Conservation (phyloP, 305 asterid genomes). For the Fraxinus dipetala region DNA sequence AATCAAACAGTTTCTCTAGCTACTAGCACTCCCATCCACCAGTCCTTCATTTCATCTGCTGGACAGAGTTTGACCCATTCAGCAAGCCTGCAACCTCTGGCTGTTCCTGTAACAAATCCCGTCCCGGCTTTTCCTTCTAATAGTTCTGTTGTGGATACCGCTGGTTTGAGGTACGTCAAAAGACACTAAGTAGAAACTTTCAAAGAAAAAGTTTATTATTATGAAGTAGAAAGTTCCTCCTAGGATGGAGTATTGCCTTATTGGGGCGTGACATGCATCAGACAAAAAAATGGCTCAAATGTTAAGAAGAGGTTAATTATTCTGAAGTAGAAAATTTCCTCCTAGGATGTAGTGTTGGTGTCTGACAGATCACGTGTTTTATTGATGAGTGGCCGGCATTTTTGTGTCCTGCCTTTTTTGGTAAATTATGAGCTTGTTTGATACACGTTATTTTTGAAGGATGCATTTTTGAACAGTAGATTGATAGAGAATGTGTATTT, state of each 20-base stretch:
- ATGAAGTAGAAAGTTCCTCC: background rate
- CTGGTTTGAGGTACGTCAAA: slow-evolving; percentile 53
- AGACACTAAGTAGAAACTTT: background rate
- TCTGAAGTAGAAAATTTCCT: background rate
- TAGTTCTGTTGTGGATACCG: slow-evolving; percentile 55
- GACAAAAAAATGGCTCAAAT: background rate
- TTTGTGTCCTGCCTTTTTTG: background rate
- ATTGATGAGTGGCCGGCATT: background rate
- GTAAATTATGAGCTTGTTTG: background rate
- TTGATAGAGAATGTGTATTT: too few relatives aligned
- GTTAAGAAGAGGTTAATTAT: background rate
- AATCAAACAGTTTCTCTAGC: slow-evolving; percentile 19
- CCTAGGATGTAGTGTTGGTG: background rate
- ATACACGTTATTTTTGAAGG: too few relatives aligned
- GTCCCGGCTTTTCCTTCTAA: slow-evolving; percentile 31
- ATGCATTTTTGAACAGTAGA: too few relatives aligned
- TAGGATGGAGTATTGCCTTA: background rate
- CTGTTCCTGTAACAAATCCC: slow-evolving; percentile 28
- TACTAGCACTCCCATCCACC: background rate
- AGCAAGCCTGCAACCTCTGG: slow-evolving; percentile 31
- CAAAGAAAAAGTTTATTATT: background rate
- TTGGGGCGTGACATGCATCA: background rate
- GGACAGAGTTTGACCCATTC: slow-evolving; percentile 39
- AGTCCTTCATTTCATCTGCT: slow-evolving; percentile 27
- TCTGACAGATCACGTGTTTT: background rate